phyloP scores from a whole-genome alignment of 768 basidiomycete species.

The Tulasnella sp. region DNA sequence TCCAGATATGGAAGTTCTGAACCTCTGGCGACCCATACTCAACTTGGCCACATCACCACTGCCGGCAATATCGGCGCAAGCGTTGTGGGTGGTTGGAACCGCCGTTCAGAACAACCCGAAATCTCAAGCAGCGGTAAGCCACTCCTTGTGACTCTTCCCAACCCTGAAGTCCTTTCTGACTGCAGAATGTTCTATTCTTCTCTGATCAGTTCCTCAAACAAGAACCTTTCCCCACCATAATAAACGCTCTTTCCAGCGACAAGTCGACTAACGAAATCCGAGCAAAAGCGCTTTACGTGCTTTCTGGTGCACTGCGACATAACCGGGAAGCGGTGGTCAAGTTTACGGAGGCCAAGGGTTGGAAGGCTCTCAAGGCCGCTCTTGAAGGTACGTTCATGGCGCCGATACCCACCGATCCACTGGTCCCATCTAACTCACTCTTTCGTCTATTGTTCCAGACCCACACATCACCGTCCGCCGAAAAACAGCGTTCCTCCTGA shows the following conservation, averaged over 20 bases:
- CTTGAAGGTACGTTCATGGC: conserved; percentile 57
- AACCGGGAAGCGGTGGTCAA: conserved; percentile 64
- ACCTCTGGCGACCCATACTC: conserved; percentile 80
- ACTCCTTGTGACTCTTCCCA: background rate
- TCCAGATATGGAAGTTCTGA: conserved; percentile 71
- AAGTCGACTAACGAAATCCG: conserved; percentile 56
- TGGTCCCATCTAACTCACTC: conserved; percentile 26
- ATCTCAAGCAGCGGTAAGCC: conserved; percentile 72
- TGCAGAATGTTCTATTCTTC: conserved; percentile 15
- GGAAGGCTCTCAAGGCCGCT: conserved; percentile 61
- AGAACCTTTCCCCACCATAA: conserved; percentile 66
- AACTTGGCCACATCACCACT: conserved; percentile 61
- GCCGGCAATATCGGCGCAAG: conserved; percentile 64
- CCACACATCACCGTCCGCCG: conserved; percentile 76
- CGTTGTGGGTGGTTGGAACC: conserved; percentile 86
- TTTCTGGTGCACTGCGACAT: conserved; percentile 81
- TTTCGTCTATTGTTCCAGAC: conserved; percentile 51
- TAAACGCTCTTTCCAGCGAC: conserved; percentile 59
- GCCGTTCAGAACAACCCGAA: conserved; percentile 88
- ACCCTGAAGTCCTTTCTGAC: background rate
- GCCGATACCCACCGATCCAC: background rate
- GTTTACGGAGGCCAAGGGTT: conserved; percentile 61
- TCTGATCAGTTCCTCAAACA: conserved; percentile 62
- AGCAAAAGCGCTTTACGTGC: conserved; percentile 79
- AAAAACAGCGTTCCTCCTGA: conserved; percentile 77